Conservation (phyloP, 257 asterid species). For the Fraxinus excelsior region DNA sequence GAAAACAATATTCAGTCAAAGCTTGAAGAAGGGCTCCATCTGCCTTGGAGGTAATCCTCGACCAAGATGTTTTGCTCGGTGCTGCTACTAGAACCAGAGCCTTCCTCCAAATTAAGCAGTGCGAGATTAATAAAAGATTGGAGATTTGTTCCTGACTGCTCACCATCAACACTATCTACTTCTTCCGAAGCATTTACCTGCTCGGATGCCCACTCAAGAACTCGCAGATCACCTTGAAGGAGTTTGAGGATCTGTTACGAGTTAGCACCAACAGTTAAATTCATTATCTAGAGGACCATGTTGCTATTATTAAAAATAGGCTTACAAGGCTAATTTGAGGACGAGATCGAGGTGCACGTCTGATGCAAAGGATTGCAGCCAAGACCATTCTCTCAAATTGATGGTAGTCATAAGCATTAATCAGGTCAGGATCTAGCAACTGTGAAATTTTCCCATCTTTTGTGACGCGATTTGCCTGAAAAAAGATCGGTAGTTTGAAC, state of each 20-base stretch:
- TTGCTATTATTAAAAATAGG: slow-evolving; percentile 7
- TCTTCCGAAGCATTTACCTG: slow-evolving; percentile 50
- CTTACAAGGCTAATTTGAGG: slow-evolving; percentile 73
- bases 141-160: slow-evolving; percentile 51
- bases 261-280: slow-evolving; percentile 11
- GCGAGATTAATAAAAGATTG: slow-evolving; percentile 84
- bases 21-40: slow-evolving; percentile 84
- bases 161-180: slow-evolving; percentile 35
- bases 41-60: slow-evolving; percentile 76
- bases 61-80: slow-evolving; percentile 64
- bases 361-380: slow-evolving; percentile 81
- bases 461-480: slow-evolving; percentile 70
- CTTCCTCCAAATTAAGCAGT: slow-evolving; percentile 68
- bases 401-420: slow-evolving; percentile 43
- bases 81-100: slow-evolving; percentile 67
- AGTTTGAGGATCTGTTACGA: slow-evolving; percentile 67
- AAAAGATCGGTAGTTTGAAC: slow-evolving; percentile 13
- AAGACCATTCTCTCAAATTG: slow-evolving; percentile 68
- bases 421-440: slow-evolving; percentile 63
- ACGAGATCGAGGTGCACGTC: slow-evolving; percentile 64
- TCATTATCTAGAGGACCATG: background rate
- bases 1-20: slow-evolving; percentile 40
- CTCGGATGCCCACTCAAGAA: slow-evolving; percentile 54
- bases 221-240: slow-evolving; percentile 65
- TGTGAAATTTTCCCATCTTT: slow-evolving; percentile 54